A percentile compares a stretch with the other conserved stretches of the same genome.
Conservation (phyloP, 306 rosid genomes). For the Vigna mungo region DNA sequence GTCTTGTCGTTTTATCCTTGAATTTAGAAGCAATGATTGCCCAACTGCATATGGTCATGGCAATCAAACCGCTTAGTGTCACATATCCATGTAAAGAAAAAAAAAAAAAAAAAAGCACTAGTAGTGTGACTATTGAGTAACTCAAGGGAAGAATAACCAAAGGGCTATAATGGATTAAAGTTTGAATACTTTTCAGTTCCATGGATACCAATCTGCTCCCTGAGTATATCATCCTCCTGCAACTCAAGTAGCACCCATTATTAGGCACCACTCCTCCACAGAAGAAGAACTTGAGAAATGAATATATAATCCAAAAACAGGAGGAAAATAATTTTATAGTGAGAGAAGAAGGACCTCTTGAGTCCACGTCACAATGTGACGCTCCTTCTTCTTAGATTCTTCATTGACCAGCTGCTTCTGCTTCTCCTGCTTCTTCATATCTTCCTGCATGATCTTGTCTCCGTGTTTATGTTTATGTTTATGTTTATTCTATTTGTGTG, state of each 20-base stretch:
- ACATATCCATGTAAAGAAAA: constrained; percentile 5
- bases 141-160: constrained; percentile 38
- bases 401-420: constrained; percentile 54
- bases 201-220: constrained; percentile 79
- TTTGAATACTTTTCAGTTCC: constrained; percentile 89
- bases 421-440: constrained; percentile 54
- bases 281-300: constrained; percentile 4
- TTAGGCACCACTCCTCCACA: constrained; percentile 35
- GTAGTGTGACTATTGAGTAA: not conserved
- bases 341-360: constrained; percentile 70
- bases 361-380: constrained; percentile 96
- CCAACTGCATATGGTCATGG: constrained; percentile 68
- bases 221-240: constrained; percentile 96
- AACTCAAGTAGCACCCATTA: constrained; percentile 53
- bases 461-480: constrained; percentile 32
- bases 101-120: constrained; percentile 15
- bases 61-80: constrained; percentile 40
- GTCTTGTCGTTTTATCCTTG: constrained; percentile 97
- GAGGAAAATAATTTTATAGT: not conserved
- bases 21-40: constrained; percentile 95
- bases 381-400: constrained; percentile 98
- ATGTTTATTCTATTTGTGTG: constrained; percentile 48
- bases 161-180: constrained; percentile 30
- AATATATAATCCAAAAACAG: constrained; percentile 8
- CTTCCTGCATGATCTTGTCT: constrained; percentile 66